phyloP scores from a whole-genome alignment of 768 basidiomycete species.

The Pluteus cervinus region DNA sequence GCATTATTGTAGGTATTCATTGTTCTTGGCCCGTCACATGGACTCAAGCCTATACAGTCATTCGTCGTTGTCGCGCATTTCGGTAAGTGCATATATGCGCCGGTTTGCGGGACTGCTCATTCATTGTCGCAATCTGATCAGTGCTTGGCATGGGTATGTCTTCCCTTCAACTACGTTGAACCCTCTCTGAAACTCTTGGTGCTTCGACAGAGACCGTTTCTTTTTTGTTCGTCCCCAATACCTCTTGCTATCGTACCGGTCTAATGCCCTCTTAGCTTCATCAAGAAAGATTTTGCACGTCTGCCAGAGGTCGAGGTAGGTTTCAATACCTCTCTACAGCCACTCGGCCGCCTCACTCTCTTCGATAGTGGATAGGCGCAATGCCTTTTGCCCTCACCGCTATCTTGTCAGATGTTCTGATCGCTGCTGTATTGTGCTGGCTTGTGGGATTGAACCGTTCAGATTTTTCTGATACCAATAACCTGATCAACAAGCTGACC shows the following conservation, averaged over 20 bases:
- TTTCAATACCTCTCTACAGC: constrained; percentile 2
- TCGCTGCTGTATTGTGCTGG: constrained; percentile 36
- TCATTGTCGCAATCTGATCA: constrained; percentile 7
- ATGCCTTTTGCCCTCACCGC: constrained; percentile 40
- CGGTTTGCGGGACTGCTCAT: background rate
- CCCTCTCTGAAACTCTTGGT: background rate
- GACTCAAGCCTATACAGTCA: constrained; percentile 11
- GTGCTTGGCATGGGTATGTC: constrained; percentile 35
- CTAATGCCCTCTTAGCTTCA: constrained; percentile 21
- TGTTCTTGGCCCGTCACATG: background rate
- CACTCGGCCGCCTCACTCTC: background rate
- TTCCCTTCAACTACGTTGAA: background rate
- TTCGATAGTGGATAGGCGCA: constrained; percentile 24
- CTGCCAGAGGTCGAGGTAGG: constrained; percentile 30
- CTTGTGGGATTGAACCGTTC: constrained; percentile 34
- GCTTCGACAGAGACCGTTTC: constrained; percentile 28
- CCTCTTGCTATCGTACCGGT: background rate
- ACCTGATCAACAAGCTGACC: constrained; percentile 37
- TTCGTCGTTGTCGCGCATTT: constrained; percentile 34
- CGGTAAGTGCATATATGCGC: constrained; percentile 19
- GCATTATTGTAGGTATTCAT: constrained; percentile 23
- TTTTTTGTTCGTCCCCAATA: constrained; percentile 22
- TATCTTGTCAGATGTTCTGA: constrained; percentile 40
- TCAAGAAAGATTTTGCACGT: constrained; percentile 27
- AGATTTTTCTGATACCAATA: constrained; percentile 35